These are phyloP conservation scores for Priceomyces carsonii DNA, from an alignment of 805 yeast genomes.

Conservation along the genomic window DNA sequence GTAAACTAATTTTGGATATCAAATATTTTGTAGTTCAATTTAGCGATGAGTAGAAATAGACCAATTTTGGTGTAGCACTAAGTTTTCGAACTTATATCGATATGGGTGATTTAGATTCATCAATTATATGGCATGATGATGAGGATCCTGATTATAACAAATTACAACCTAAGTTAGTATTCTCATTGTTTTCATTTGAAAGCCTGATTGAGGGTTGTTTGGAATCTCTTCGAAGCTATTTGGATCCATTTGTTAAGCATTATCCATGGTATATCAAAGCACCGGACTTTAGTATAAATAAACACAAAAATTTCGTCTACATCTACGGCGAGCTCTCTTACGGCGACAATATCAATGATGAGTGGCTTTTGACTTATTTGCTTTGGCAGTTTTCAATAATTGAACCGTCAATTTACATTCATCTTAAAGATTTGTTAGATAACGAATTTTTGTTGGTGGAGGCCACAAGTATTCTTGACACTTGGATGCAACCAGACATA, in stretches of 20 bases:
- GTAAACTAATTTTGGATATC: conserved; percentile 15
- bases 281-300: conserved; percentile 2
- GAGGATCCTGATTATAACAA: conserved; percentile 10
- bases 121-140: conserved; percentile 13
- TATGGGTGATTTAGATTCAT: conserved; percentile 7
- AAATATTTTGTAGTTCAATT: neutral
- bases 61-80: no score
- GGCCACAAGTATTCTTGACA: conserved; percentile 46
- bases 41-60: conserved; percentile 2
- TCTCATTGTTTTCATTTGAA: conserved; percentile 9
- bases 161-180: conserved; percentile 8
- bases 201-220: conserved; percentile 3
- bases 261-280: conserved; percentile 22
- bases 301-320: conserved; percentile 17
- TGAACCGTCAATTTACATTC: conserved; percentile 41
- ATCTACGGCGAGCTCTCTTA: conserved; percentile 43
- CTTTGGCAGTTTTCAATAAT: conserved; percentile 35
- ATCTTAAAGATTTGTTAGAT: conserved; percentile 48
- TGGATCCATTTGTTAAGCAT: conserved; percentile 18
- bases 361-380: conserved; percentile 42
- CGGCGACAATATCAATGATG: conserved; percentile 47
- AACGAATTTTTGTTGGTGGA: conserved; percentile 59
- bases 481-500: conserved; percentile 47
- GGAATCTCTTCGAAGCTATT: conserved; percentile 8
- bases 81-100: neutral